Conservation (phyloP, 306 rosid genomes). For the Fragaria ananassa region DNA sequence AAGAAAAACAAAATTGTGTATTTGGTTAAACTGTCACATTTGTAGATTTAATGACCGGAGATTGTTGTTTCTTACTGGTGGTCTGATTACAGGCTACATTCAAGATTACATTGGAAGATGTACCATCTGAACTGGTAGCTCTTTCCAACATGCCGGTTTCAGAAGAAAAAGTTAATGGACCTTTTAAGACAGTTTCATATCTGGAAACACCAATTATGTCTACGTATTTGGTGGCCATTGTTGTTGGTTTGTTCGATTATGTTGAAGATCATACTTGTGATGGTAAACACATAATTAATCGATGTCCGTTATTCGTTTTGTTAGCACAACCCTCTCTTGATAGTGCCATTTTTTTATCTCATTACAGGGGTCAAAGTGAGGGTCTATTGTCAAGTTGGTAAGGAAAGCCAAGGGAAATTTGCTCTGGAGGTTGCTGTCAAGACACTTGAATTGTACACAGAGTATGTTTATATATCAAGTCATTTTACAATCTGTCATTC, state of each 20-base stretch:
- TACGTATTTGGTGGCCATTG: constrained; percentile 87
- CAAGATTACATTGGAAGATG: constrained; percentile 81
- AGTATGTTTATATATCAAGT: constrained; percentile 46
- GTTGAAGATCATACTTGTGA: constrained; percentile 86
- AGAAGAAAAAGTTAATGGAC: constrained; percentile 61
- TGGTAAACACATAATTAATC: constrained; percentile 47
- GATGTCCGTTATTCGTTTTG: neutral
- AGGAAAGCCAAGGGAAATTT: constrained; percentile 78
- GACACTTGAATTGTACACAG: constrained; percentile 68
- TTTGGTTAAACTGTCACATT: neutral
- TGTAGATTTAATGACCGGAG: neutral
- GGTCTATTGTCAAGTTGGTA: constrained; percentile 87
- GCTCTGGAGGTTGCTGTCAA: constrained; percentile 75
- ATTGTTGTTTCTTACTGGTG: neutral
- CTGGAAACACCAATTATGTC: constrained; percentile 89
- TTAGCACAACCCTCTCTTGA: constrained; percentile 8
- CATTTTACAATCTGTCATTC: constrained; percentile 4
- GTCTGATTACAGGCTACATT: constrained; percentile 67
- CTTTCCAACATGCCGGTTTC: constrained; percentile 90
- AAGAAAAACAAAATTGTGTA: neutral
- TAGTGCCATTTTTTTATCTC: constrained; percentile 22
- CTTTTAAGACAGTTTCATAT: constrained; percentile 60
- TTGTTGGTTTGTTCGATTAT: constrained; percentile 81
- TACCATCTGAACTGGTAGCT: constrained; percentile 69
- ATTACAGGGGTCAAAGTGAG: constrained; percentile 77